phyloP scores from a whole-genome alignment of 1,284 basidiomycete genomes.

The Phellopilus nigrolimitatus region DNA sequence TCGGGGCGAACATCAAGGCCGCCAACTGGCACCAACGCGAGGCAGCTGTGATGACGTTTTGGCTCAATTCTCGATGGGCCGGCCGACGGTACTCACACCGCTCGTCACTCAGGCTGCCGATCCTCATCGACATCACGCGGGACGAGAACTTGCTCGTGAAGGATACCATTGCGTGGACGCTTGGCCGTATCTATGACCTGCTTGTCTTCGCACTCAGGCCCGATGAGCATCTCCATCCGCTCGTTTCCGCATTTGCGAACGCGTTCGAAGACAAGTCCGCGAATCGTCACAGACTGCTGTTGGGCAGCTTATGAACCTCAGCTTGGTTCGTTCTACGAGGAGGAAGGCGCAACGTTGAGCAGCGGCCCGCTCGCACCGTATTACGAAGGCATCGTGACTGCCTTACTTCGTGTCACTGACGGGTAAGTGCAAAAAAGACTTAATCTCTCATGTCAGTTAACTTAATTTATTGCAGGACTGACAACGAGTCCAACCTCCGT shows the following conservation, averaged over 20 bases:
- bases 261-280: conserved; percentile 79
- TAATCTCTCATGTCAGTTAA: conserved; percentile 7
- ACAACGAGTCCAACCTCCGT: conserved; percentile 90
- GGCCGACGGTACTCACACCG: conserved; percentile 78
- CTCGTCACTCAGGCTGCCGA: conserved; percentile 93
- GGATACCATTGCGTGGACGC: conserved; percentile 97
- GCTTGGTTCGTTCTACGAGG: conserved; percentile 60
- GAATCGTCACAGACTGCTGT: conserved; percentile 93
- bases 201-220: conserved; percentile 86
- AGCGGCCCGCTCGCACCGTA: conserved; percentile 79
- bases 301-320: conserved; percentile 96
- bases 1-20: conserved; percentile 91
- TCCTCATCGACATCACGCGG: conserved; percentile 93
- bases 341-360: conserved; percentile 46
- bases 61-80: conserved; percentile 97
- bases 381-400: conserved; percentile 83
- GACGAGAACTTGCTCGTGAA: conserved; percentile 87
- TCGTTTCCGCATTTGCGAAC: conserved; percentile 80
- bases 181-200: conserved; percentile 92
- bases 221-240: conserved; percentile 81
- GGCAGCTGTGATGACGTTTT: conserved; percentile 97
- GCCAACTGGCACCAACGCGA: conserved; percentile 94
- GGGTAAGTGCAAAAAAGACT: conserved; percentile 66
- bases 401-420: conserved; percentile 81
- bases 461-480: conserved; percentile 45